Evolutionary conservation across 108 stramenopile species (phyloP).

Genomic region (Cyclotella baltica): DNA sequence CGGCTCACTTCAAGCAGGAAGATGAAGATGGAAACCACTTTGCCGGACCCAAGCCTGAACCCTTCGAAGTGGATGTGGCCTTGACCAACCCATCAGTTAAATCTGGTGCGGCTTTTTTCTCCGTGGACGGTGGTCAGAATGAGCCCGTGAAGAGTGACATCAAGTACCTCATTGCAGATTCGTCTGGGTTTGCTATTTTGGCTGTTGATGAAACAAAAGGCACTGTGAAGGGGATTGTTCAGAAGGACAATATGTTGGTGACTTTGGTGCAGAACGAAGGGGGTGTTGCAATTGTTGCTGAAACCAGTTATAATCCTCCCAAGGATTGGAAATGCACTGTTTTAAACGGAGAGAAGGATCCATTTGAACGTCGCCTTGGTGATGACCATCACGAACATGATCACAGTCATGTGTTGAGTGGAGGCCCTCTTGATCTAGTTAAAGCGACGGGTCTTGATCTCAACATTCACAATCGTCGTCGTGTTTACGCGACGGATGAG

Average conservation of each 20-base stretch:
- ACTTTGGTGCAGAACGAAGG: conserved; percentile 2
- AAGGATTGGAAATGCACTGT: conserved; percentile 11
- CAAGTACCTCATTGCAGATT: not conserved
- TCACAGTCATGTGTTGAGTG: not conserved
- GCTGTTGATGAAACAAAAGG: not conserved
- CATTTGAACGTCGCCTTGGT: not conserved
- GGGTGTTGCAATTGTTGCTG: not conserved
- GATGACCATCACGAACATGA: not conserved
- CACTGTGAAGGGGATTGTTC: conserved; percentile 6
- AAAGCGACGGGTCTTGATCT: not conserved
- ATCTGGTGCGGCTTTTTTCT: not conserved
- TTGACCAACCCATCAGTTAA: conserved; percentile 2
- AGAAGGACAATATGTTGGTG: not conserved
- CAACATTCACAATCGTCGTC: not conserved
- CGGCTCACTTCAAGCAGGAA: no score
- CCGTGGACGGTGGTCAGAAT: not conserved
- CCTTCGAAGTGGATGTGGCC: not conserved
- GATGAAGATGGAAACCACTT: no score
- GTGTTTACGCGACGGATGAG: not conserved
- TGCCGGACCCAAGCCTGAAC: no score
- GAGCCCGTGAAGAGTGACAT: not conserved
- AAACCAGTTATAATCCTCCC: not conserved
- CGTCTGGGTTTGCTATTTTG: conserved; percentile 5
- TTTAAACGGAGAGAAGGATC: not conserved
- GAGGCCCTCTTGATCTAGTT: not conserved